A percentile compares a stretch with the other conserved stretches of the same genome.
phyloP scores from a whole-genome alignment of 208 protist genomes.

The Herpetomonas tarakana region DNA sequence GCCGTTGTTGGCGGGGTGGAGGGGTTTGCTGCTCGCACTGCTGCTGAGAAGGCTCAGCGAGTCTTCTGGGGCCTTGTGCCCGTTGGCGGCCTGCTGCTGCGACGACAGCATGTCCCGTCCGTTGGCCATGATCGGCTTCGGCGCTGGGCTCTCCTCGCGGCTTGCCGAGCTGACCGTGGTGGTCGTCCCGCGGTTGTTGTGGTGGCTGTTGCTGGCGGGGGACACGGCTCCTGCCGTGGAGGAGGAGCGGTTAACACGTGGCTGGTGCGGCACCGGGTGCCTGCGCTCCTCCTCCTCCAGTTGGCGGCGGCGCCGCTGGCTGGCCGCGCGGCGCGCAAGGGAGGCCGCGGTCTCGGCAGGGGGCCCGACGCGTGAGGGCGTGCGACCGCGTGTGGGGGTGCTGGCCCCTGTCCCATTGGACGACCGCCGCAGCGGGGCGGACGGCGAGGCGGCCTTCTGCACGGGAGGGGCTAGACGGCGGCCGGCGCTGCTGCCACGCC shows the following conservation, averaged over 20 bases:
- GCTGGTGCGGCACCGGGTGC: background rate
- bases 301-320: background rate
- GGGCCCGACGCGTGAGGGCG: background rate
- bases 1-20: no score
- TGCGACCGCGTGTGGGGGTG: no score
- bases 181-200: background rate
- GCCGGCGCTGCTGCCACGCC: background rate
- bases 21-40: no score
- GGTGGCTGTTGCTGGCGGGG: background rate
- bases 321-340: background rate
- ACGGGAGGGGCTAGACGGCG: no score
- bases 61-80: no score
- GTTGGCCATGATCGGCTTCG: conserved; percentile 10
- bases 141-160: conserved; percentile 6
- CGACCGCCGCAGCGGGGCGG: no score
- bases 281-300: background rate
- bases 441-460: no score
- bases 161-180: background rate
- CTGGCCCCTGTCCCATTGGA: no score
- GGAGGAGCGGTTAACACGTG: background rate
- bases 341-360: background rate
- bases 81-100: no score
- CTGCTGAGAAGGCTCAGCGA: no score
- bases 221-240: conserved; percentile 1
- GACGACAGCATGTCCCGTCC: conserved; percentile 4